Evolutionary conservation across 352 stramenopile genomes (phyloP).

Genomic region (Albugo laibachii): DNA sequence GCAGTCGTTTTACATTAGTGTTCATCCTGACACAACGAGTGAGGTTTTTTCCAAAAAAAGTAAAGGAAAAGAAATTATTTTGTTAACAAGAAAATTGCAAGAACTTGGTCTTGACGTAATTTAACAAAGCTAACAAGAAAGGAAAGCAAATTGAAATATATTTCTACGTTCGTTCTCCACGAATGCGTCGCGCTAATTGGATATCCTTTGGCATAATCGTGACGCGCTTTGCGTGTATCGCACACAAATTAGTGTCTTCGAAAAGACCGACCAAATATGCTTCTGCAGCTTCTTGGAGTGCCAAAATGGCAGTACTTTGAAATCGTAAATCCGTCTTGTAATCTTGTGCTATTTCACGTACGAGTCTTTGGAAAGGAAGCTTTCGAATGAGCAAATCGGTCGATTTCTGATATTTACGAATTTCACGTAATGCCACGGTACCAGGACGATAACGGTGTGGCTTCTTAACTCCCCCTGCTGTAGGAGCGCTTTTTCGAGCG

Average conservation of each 20-base stretch:
- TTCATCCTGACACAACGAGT: conserved; percentile 27
- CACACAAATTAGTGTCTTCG: conserved; percentile 90
- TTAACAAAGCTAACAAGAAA: neutral
- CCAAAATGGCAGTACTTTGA: conserved; percentile 85
- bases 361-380: conserved; percentile 66
- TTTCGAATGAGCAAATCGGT: conserved; percentile 79
- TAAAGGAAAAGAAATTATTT: neutral
- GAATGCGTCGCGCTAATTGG: conserved; percentile 84
- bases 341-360: conserved; percentile 88
- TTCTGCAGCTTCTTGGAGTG: conserved; percentile 83
- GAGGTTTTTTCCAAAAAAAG: neutral
- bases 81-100: neutral
- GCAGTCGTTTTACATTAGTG: conserved; percentile 73
- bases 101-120: neutral
- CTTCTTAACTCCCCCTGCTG: conserved; percentile 87
- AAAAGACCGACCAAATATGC: conserved; percentile 90
- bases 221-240: conserved; percentile 91
- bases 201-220: conserved; percentile 97
- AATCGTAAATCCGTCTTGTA: conserved; percentile 94
- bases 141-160: neutral
- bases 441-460: conserved; percentile 54
- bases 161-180: conserved; percentile 68
- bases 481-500: conserved; percentile 80
- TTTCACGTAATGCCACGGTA: conserved; percentile 72
- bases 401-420: conserved; percentile 77